A percentile compares a stretch with the other conserved stretches of the same genome.
These are phyloP conservation scores for Tylopilus balloui DNA, from an alignment of 768 basidiomycete genomes.

Conservation along the genomic window DNA sequence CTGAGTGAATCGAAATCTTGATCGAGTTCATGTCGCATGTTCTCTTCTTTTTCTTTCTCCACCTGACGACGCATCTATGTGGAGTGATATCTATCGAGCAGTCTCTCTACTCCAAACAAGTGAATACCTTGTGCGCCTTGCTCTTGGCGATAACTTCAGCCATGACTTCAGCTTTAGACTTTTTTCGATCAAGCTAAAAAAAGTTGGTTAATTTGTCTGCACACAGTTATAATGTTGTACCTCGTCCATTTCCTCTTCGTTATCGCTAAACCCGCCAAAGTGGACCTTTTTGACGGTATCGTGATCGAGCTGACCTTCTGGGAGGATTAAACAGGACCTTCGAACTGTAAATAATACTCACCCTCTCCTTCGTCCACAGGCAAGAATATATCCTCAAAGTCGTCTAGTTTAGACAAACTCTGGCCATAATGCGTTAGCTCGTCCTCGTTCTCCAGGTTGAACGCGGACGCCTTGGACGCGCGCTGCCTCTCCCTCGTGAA, in stretches of 20 bases:
- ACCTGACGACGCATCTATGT: slow-evolving; percentile 82
- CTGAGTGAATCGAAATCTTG: slow-evolving; percentile 80
- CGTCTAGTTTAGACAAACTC: slow-evolving; percentile 78
- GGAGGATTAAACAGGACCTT: not conserved
- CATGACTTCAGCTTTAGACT: slow-evolving; percentile 95
- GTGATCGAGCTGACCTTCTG: slow-evolving; percentile 60
- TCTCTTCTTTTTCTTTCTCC: slow-evolving; percentile 81
- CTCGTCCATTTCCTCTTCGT: slow-evolving; percentile 51
- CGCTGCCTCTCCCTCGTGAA: slow-evolving; percentile 89
- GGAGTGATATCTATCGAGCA: not conserved
- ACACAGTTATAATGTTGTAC: slow-evolving; percentile 29
- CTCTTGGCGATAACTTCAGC: slow-evolving; percentile 96
- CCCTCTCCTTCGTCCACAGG: slow-evolving; percentile 49
- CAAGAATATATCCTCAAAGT: slow-evolving; percentile 67
- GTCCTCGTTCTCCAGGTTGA: slow-evolving; percentile 90
- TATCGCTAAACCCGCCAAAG: slow-evolving; percentile 85
- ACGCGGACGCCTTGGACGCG: slow-evolving; percentile 65
- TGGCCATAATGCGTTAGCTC: slow-evolving; percentile 91
- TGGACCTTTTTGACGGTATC: slow-evolving; percentile 65
- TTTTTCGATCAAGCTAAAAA: slow-evolving; percentile 73
- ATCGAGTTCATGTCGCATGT: slow-evolving; percentile 84
- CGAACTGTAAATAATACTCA: slow-evolving; percentile 18
- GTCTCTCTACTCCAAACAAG: not conserved
- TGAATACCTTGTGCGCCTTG: slow-evolving; percentile 83
- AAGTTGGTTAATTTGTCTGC: not conserved